Evolutionary conservation across 768 basidiomycete genomes (phyloP), one percentile per base, ranked within the genome.

Genomic region (Boletales sp.): DNA sequence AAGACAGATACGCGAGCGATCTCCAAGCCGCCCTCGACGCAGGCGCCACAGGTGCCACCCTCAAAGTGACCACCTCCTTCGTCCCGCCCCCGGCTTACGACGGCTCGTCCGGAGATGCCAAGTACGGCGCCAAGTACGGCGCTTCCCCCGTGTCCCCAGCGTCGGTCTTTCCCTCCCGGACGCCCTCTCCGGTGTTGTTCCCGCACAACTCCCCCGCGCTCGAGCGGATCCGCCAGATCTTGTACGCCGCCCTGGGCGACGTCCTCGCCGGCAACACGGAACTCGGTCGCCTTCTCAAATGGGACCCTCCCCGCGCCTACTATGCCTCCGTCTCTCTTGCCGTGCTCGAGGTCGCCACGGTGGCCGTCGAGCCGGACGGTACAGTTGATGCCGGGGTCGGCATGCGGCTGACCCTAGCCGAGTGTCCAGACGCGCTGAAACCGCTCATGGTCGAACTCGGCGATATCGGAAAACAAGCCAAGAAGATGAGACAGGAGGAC

Each of bases 181-280:
- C 74, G 0, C 72, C 74, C 14, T 70, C 77, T 18, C 79, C 86
- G 0, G 79, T 80, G 5, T 66, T 82, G 37, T 64, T 68, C 38
- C 58, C 63, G 15, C 54, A 57, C 12, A 37, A 61, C 30, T 66
- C 70, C 39, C 76, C 78, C 0, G 84, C 82, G 0, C 85, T 93
- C 55, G 80, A 83, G 49, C 74, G 87, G 61, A 92, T 94, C 51
- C 86, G 91, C 24, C 90, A 94, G 67, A 91, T 90, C 0, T 77
- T 94, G 15, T 94, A 92, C 65, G 88, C 90, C 0, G 80, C 87
- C 2, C 74, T 93, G 4, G 89, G 77, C 0, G 87, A 89, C 54
- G 81, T 78, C 1, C 74, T 92, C 40, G 77, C 82, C 43, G 71
- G 72, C 5, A 76, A 73, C 12, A 75, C 78, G 0, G 71, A 75